Evolutionary conservation across 257 asterid species (phyloP).

Genomic region (Cordia subcordata): DNA sequence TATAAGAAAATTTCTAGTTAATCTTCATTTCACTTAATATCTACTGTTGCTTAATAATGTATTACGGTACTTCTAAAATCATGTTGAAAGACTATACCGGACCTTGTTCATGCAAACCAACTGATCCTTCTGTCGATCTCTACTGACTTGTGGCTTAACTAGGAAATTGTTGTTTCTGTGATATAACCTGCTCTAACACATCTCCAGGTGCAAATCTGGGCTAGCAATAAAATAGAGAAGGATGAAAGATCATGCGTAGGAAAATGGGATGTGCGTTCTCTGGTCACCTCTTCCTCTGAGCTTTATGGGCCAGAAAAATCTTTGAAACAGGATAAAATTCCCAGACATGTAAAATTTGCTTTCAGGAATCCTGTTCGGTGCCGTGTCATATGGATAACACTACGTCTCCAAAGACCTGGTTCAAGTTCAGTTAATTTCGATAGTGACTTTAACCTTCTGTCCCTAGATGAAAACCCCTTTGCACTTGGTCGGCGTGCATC

Average conservation of each 20-base stretch:
- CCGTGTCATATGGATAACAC: constrained; percentile 86
- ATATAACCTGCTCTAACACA: constrained; percentile 17
- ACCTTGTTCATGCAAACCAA: too few species aligned
- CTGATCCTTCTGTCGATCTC: too few species aligned
- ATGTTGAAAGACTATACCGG: too few species aligned
- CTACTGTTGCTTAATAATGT: too few species aligned
- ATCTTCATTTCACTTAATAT: too few species aligned
- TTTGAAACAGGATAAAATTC: constrained; percentile 40
- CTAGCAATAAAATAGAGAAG: constrained; percentile 68
- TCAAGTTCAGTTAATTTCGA: constrained; percentile 75
- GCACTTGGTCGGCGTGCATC: constrained; percentile 75
- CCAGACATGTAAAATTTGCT: constrained; percentile 77
- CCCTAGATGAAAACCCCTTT: constrained; percentile 88
- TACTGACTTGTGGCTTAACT: too few species aligned
- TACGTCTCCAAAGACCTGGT: constrained; percentile 71
- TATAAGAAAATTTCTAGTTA: too few species aligned
- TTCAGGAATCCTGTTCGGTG: constrained; percentile 78
- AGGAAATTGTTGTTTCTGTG: not conserved
- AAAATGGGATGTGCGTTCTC: constrained; percentile 82
- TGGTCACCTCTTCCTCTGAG: constrained; percentile 67
- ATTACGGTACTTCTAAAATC: too few species aligned
- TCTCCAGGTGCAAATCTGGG: constrained; percentile 93
- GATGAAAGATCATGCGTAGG: constrained; percentile 89
- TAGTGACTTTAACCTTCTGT: constrained; percentile 56
- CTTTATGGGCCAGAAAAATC: constrained; percentile 75